Conservation (phyloP, 345 rosid species). For the Firmiana major region DNA sequence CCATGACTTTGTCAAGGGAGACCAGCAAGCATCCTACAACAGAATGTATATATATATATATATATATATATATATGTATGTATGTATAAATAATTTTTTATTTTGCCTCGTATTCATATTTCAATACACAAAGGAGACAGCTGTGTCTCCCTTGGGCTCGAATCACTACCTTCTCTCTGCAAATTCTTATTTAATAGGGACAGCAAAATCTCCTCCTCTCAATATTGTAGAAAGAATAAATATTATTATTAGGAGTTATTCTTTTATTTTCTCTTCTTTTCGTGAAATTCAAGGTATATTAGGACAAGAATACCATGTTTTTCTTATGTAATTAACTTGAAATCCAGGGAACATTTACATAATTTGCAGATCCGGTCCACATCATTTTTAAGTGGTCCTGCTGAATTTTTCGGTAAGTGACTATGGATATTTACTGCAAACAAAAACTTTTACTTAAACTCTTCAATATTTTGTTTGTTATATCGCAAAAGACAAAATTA, state of each 20-base stretch:
- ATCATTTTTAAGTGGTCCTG: background rate
- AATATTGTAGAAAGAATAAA: no score
- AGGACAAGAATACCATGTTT: background rate
- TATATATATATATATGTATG: background rate
- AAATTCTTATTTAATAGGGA: background rate
- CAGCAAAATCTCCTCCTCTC: background rate
- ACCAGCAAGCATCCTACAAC: conserved; percentile 4
- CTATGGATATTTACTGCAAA: background rate
- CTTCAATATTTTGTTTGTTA: background rate
- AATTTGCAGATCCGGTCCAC: background rate
- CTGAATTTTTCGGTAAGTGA: background rate
- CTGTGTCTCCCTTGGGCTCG: conserved; percentile 37
- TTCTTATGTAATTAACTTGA: background rate
- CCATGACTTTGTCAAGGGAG: background rate
- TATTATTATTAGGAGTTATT: no score
- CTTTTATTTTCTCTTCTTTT: background rate
- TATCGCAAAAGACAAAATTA: background rate
- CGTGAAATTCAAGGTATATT: conserved; percentile 3
- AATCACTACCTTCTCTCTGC: conserved; percentile 22
- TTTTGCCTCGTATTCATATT: conserved; percentile 29
- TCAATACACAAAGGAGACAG: conserved; percentile 36
- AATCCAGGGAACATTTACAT: background rate
- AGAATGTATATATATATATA: conserved; percentile 14
- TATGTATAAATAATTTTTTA: background rate
- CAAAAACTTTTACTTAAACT: background rate